phyloP scores from a whole-genome alignment of 2,329 filamentous ascomycete genomes.

The Colletotrichum zoysiae region DNA sequence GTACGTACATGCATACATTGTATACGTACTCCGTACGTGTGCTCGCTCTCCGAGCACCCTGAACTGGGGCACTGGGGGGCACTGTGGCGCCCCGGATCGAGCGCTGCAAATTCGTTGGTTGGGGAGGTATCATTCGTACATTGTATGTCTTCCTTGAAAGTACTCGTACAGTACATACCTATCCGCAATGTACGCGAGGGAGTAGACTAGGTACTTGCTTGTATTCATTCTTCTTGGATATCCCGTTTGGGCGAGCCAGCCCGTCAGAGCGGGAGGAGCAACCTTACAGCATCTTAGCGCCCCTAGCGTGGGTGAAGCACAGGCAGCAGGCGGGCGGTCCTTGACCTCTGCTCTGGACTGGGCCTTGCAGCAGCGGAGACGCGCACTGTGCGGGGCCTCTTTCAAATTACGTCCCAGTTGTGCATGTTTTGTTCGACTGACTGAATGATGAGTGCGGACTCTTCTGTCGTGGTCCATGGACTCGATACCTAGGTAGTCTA shows the following conservation, averaged over 20 bases:
- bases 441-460: background rate
- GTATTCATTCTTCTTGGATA: background rate
- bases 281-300: slow-evolving; percentile 25
- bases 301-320: slow-evolving; percentile 17
- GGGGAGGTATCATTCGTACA: background rate
- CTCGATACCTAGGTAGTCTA: background rate
- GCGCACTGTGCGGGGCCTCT: background rate
- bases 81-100: slow-evolving; percentile 23
- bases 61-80: background rate
- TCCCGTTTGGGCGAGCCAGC: slow-evolving; percentile 32
- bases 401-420: slow-evolving; percentile 11
- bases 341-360: slow-evolving; percentile 13
- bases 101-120: slow-evolving; percentile 25
- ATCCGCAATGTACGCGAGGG: too few species aligned
- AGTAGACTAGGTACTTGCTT: too few species aligned
- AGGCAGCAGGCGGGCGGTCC: slow-evolving; percentile 22
- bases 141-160: too few species aligned
- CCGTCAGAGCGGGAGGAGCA: slow-evolving; percentile 38
- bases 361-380: background rate
- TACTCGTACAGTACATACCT: too few species aligned
- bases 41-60: background rate
- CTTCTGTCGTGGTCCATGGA: background rate
- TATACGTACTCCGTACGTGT: background rate
- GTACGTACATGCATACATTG: background rate
- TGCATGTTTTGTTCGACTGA: slow-evolving; percentile 6